Evolutionary conservation across 192 early-diverging fungal genomes (phyloP), one percentile per base, ranked within the genome.

Genomic region (Chytriomyces hyalinus): DNA sequence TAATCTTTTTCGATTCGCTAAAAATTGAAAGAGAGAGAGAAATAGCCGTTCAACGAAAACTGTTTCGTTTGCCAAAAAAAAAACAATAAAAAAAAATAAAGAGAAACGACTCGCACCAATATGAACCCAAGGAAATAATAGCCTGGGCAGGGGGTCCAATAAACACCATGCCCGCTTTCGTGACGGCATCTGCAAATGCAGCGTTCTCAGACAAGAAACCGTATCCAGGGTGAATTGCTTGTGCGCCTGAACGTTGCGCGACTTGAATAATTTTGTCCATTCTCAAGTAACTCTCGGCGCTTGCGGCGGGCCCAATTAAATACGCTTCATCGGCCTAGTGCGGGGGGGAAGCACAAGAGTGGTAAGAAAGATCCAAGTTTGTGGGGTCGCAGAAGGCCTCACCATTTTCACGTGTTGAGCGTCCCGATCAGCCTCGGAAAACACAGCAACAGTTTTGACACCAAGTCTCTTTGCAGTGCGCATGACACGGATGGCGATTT

Each of bases 171-270:
- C 92, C 90, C 45, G 90, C 84, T 53, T 81, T 80, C 4, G 77
- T 86, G 5, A 97, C 85, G 50, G 82, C 80, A 24, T 93, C 89
- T 1, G 94, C 93, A 88, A 98, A 98, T n/a, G 82, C 86, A 0
- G 93, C 89, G 82, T 96, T 97, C 77, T 98, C 97, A 0, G 94
- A 96, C 57, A 98, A 85, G 81, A 98, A 98, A 11, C 97, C 97
- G 82, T 97, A 98, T 46, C 97, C 97, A 0, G 97, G 97, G 73
- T 98, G 97, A 67, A 98, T 92, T 26, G 96, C 97, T 87, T 95
- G 94, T 44, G 95, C 91, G 22, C 92, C 92, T 46, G 89, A 91
- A 60, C 73, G 74, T 66, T 87, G 85, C 28, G 92, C 93, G 4
- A 94, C 91, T n/a, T 91, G 83, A 22, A 98, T 83, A 47, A 98